phyloP scores from a whole-genome alignment of 108 stramenopile species.

The Nannochloropsis oceanica region DNA sequence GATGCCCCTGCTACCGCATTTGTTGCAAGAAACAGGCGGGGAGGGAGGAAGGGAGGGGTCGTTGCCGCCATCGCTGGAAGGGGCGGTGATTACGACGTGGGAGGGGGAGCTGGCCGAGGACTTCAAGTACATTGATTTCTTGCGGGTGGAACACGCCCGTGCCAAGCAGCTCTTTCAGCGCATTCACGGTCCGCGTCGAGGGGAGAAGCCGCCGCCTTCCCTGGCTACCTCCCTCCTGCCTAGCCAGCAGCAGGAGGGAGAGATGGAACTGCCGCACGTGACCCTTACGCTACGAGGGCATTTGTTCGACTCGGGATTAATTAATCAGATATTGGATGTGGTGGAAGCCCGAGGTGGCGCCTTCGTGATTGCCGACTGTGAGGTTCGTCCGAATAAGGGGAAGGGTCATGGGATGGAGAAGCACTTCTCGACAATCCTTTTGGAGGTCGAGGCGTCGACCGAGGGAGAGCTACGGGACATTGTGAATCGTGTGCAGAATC shows the following conservation, averaged over 20 bases:
- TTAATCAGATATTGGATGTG: conserved; percentile 60
- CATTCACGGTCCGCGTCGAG: not conserved
- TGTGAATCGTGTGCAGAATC: not conserved
- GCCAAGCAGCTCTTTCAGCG: not conserved
- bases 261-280: not conserved
- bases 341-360: conserved; percentile 34
- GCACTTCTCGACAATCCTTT: conserved; percentile 11
- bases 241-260: not conserved
- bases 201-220: not conserved
- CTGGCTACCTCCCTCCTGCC: not conserved
- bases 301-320: conserved; percentile 61
- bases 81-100: conserved; percentile 22
- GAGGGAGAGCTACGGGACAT: conserved; percentile 9
- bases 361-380: conserved; percentile 42
- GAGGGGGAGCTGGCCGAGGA: not conserved
- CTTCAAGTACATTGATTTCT: conserved; percentile 40
- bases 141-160: conserved; percentile 24
- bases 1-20: conserved; percentile 38
- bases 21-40: conserved; percentile 5
- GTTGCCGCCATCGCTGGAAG: not conserved
- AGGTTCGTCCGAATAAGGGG: conserved; percentile 22
- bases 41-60: not conserved
- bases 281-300: conserved; percentile 18
- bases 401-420: not conserved
- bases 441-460: conserved; percentile 38